Percentiles rank a stretch among this genome's conserved stretches.
These are phyloP conservation scores for Neurospora sp. DNA, from an alignment of 2,329 filamentous ascomycete genomes.

Conservation along the genomic window DNA sequence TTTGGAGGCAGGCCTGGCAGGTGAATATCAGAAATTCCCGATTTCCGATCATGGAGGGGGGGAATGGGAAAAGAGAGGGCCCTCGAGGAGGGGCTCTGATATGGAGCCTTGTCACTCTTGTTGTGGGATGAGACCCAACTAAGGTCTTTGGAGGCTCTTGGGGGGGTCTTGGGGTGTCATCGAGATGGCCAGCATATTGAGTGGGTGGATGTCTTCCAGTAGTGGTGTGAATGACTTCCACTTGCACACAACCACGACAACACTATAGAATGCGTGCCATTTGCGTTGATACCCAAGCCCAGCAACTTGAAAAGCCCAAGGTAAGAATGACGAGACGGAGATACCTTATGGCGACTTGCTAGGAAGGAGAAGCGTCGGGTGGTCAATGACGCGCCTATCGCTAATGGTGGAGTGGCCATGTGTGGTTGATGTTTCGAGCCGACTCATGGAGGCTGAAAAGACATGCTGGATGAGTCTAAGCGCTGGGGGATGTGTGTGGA, in stretches of 20 bases:
- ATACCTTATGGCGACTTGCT: not conserved
- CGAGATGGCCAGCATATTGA: not conserved
- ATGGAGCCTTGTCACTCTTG: not conserved
- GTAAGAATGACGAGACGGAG: not conserved
- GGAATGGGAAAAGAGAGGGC: not conserved
- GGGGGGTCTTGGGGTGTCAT: not conserved
- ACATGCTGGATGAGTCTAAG: not conserved
- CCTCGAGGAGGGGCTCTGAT: not conserved
- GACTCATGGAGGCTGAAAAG: not conserved
- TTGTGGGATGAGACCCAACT: not conserved
- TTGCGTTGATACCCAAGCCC: not conserved
- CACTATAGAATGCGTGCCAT: not conserved
- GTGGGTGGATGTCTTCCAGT: not conserved
- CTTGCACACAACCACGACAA: not conserved
- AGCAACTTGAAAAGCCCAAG: not conserved
- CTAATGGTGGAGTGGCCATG: not conserved
- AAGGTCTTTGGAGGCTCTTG: not conserved
- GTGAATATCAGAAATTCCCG: not conserved
- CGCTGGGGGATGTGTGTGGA: not conserved
- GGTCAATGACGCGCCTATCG: not conserved
- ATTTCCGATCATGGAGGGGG: not conserved
- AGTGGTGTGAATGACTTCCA: not conserved
- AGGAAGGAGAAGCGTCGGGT: not conserved
- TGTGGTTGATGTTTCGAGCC: not conserved
- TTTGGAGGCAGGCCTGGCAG: not conserved